Evolutionary conservation across 139 green algal species (phyloP).

Genomic region (Tetraselmis striata): DNA sequence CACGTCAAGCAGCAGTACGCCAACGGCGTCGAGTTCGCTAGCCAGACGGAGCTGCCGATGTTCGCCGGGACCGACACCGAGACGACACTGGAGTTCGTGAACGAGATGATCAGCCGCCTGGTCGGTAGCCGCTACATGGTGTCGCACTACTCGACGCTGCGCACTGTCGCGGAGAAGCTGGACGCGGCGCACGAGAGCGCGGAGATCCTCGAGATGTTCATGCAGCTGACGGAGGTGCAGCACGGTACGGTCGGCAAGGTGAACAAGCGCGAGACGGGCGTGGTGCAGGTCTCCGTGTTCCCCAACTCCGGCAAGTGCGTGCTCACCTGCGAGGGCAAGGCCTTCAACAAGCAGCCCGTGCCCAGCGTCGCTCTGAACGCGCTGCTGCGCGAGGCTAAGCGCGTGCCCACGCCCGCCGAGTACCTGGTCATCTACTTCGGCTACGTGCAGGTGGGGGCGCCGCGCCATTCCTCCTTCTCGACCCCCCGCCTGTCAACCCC

Average conservation of each 20-base stretch:
- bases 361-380: not conserved
- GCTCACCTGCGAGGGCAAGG: not conserved
- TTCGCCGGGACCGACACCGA: not conserved
- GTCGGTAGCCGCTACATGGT: not conserved
- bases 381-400: not conserved
- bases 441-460: not conserved
- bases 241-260: not conserved
- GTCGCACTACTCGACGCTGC: not conserved
- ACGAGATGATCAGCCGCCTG: not conserved
- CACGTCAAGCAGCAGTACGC: not conserved
- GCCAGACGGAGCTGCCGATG: not conserved
- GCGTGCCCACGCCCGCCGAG: not conserved
- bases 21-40: not conserved
- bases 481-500: not conserved
- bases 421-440: not conserved
- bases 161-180: not conserved
- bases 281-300: not conserved
- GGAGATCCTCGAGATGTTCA: not conserved
- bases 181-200: not conserved
- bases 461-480: not conserved
- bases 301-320: not conserved
- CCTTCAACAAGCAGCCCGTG: not conserved
- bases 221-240: not conserved
- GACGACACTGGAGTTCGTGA: not conserved
- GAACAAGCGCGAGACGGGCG: not conserved